These are phyloP conservation scores for Sclerotinia nivalis DNA, from an alignment of 2,329 filamentous ascomycete species.

Conservation along the genomic window DNA sequence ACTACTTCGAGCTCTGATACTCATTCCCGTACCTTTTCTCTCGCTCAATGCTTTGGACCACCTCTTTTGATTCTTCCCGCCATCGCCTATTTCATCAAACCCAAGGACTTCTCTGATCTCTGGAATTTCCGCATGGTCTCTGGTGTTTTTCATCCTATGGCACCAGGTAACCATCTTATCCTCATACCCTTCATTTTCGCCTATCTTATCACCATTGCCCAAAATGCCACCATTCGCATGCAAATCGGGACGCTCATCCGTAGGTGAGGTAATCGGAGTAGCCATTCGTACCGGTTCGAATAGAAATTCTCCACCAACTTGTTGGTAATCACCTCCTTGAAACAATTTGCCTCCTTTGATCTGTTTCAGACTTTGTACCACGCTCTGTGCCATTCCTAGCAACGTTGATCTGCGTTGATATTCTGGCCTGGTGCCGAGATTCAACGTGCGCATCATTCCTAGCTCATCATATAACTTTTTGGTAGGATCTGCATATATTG, in stretches of 20 bases:
- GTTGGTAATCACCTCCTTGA: slow-evolving; percentile 53
- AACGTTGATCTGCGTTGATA: slow-evolving; percentile 50
- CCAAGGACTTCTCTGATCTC: slow-evolving; percentile 66
- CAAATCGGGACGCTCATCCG: slow-evolving; percentile 3
- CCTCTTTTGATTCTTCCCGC: slow-evolving; percentile 46
- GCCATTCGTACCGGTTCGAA: slow-evolving; percentile 40
- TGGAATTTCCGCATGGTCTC: slow-evolving; percentile 73
- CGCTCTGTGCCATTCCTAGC: slow-evolving; percentile 43
- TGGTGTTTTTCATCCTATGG: slow-evolving; percentile 76
- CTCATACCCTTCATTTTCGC: slow-evolving; percentile 39
- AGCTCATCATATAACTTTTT: slow-evolving; percentile 55
- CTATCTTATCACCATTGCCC: slow-evolving; percentile 26
- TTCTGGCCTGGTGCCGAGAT: slow-evolving; percentile 49
- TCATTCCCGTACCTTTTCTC: slow-evolving; percentile 56
- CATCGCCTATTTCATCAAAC: slow-evolving; percentile 47
- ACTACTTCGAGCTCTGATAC: slow-evolving; percentile 27
- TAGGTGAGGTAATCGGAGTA: slow-evolving; percentile 31
- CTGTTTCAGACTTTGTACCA: slow-evolving; percentile 49
- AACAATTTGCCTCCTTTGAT: slow-evolving; percentile 45
- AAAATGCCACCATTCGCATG: slow-evolving; percentile 23
- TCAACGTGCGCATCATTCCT: slow-evolving; percentile 53
- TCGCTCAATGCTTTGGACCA: slow-evolving; percentile 50
- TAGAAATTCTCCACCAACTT: slow-evolving; percentile 50
- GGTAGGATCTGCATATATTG: slow-evolving; percentile 58
- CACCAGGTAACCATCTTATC: slow-evolving; percentile 73